Conservation (phyloP, 768 basidiomycete species). For the Leccinellum rugosiceps region DNA sequence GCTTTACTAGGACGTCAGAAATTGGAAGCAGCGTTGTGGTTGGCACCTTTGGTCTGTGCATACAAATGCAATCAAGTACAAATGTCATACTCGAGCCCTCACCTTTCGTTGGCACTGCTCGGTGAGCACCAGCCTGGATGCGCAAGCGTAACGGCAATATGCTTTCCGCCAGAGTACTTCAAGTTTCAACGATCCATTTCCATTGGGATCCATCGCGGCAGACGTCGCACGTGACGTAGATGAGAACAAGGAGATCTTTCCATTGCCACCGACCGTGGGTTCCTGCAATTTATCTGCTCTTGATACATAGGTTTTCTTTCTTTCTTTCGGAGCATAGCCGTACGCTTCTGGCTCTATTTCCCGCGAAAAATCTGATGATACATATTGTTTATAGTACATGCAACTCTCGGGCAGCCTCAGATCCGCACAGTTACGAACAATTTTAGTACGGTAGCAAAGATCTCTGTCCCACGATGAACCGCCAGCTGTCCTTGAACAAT, state of each 20-base stretch:
- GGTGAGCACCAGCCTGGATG: neutral
- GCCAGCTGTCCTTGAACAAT: neutral
- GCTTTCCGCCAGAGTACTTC: neutral
- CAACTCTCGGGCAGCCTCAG: neutral
- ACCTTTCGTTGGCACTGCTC: neutral
- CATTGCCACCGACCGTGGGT: neutral
- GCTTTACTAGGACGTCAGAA: neutral
- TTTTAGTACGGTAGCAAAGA: neutral
- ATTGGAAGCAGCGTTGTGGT: neutral
- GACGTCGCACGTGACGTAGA: neutral
- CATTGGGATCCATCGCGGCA: neutral
- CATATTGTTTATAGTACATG: neutral
- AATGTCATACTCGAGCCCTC: neutral
- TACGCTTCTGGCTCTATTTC: neutral
- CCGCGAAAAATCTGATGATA: neutral
- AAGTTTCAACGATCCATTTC: neutral
- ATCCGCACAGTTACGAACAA: neutral
- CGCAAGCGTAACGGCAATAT: neutral
- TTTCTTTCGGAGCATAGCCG: neutral
- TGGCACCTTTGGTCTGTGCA: neutral
- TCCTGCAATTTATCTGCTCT: neutral
- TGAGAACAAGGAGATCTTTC: neutral
- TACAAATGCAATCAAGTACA: neutral
- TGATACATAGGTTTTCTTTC: neutral
- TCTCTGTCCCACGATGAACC: neutral